Evolutionary conservation across 1,139 yeast genomes (phyloP), one percentile per base, ranked within the genome.

Genomic region (Lodderomyces parapsilosis): DNA sequence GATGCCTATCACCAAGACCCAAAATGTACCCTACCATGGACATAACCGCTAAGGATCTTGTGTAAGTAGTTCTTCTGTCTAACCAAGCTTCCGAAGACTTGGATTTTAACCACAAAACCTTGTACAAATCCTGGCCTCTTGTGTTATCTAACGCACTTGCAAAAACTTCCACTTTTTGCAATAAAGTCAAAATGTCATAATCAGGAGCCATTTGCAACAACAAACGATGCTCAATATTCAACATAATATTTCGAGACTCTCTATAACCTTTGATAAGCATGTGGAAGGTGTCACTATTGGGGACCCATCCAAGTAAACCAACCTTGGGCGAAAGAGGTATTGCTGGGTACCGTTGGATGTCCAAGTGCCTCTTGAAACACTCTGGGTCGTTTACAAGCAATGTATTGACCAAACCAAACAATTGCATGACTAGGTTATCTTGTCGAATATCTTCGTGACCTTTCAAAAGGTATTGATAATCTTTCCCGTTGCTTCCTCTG

Each of bases 181-280:
- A 67, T 32, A 91, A 71, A 0, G 97, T 89, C 58, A 93, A 71
- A 49, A 82, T 85, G 55, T 94, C 99, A 63, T 89, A 94, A 60
- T 91, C 97, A 1, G 98, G 98, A 0, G 98, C 96, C 98, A 93
- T 91, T 61, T 93, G 98, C 32, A 90, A 67, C 96, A 93, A 91
- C 45, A 93, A 88, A 51, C 98, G 77, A 60, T 91, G 97, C 62
- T 93, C 99, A 56, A 93, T 89, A 62, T 91, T 91, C 51, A 93
- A 71, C 51, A 91, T 75, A 40, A 91, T 87, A 69, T 90, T 91
- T 48, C 96, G 80, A 9, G 91, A 83, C 53, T 93, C 98, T 55
- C 99, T 80, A 59, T 91, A 90, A 54, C 93, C 98, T 49, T 91
- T 78, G 43, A 94, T 93, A 49, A 94, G 73, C 3, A 86, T 91